phyloP scores from a whole-genome alignment of 805 yeast genomes.

The Cyberlindnera japonica region DNA sequence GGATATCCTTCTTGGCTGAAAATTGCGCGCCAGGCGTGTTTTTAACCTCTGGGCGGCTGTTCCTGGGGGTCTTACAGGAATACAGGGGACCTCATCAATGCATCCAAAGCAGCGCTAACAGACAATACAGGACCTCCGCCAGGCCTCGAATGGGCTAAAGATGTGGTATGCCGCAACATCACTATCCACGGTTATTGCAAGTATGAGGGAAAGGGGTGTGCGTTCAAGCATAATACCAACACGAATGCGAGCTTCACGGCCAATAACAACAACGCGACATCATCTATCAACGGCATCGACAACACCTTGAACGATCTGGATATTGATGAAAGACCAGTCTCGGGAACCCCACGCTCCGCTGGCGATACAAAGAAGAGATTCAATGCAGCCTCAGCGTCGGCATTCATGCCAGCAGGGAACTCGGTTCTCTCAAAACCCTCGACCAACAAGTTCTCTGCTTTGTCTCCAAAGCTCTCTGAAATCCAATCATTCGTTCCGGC shows the following conservation, averaged over 20 bases:
- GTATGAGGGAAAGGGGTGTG: conserved; percentile 83
- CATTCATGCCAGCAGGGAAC: background rate
- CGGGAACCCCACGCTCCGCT: background rate
- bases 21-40: background rate
- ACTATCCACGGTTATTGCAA: conserved; percentile 86
- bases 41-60: too few species aligned
- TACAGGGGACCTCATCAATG: too few species aligned
- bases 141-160: conserved; percentile 52
- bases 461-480: conserved; percentile 35
- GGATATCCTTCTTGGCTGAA: background rate
- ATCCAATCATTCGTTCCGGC: conserved; percentile 2
- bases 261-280: too few species aligned
- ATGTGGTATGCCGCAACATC: conserved; percentile 79
- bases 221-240: conserved; percentile 60
- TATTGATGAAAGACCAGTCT: background rate
- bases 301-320: background rate
- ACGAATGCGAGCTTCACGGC: conserved; percentile 10
- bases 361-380: conserved; percentile 37
- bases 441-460: conserved; percentile 27
- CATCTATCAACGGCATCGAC: conserved; percentile 5
- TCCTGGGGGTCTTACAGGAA: too few species aligned
- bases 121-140: conserved; percentile 5
- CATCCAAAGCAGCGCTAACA: too few species aligned
- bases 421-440: conserved; percentile 20
- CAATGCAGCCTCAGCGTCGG: conserved; percentile 35